These are phyloP conservation scores for Phellopilus nigrolimitatus DNA, from an alignment of 1,284 basidiomycete species.

Conservation along the genomic window DNA sequence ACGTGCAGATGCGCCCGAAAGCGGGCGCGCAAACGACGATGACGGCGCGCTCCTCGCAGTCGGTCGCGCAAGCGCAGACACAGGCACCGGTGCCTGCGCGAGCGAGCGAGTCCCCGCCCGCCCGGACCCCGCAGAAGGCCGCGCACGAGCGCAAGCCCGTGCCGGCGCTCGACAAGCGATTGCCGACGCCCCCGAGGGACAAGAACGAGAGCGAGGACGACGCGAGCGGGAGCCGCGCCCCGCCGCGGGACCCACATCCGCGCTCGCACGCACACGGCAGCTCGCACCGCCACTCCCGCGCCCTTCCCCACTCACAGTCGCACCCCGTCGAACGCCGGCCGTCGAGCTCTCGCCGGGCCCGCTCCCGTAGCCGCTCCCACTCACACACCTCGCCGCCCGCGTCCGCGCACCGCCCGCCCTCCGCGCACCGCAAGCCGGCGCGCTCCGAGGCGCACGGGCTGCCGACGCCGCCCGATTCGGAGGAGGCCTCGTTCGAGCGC, in stretches of 20 bases:
- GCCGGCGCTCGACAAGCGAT: slow-evolving; percentile 7
- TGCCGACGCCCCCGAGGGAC: slow-evolving; percentile 16
- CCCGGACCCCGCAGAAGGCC: neutral
- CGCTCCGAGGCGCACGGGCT: slow-evolving; percentile 8
- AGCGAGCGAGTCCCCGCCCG: no score
- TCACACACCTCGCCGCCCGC: no score
- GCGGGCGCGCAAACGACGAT: neutral
- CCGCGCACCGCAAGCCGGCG: no score
- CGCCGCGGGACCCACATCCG: no score
- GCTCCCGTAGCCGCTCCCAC: no score
- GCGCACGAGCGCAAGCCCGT: neutral
- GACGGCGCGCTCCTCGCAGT: neutral
- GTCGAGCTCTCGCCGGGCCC: no score
- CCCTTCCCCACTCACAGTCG: neutral
- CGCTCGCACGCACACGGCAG: no score
- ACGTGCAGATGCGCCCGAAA: slow-evolving; percentile 2
- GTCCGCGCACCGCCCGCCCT: no score
- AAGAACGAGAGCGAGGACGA: neutral
- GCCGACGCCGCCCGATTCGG: slow-evolving; percentile 16
- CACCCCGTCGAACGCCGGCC: no score
- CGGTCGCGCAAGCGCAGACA: neutral
- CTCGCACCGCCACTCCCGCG: no score
- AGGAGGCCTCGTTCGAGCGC: slow-evolving; percentile 10
- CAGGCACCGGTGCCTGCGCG: neutral
- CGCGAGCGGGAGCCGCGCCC: no score